These are phyloP conservation scores for Argentina anserina DNA, from an alignment of 306 rosid species.

Conservation along the genomic window DNA sequence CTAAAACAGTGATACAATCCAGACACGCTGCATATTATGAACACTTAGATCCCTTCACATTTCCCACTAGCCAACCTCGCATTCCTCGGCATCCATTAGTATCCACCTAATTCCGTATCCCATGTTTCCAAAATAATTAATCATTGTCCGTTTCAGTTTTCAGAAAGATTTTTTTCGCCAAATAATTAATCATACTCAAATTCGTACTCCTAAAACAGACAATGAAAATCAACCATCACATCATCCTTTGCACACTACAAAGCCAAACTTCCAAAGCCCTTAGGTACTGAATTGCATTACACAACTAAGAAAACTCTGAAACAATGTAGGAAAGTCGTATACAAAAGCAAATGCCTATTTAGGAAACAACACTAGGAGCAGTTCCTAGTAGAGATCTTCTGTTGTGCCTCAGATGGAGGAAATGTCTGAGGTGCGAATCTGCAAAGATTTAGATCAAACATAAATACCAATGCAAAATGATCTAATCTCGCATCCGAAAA, in stretches of 20 bases:
- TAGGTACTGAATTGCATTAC: neutral
- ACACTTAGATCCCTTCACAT: neutral
- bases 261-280: neutral
- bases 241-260: neutral
- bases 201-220: neutral
- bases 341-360: neutral
- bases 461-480: conserved; percentile 10
- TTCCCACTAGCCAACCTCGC: neutral
- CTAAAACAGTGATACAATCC: neutral
- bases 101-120: no score
- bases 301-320: neutral
- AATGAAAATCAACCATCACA: neutral
- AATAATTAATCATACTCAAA: neutral
- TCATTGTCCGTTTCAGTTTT: no score
- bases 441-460: conserved; percentile 19
- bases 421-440: conserved; percentile 85
- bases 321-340: neutral
- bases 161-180: neutral
- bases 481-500: neutral
- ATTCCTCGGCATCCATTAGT: no score
- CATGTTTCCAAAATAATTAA: no score
- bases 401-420: conserved; percentile 80
- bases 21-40: neutral
- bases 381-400: conserved; percentile 75
- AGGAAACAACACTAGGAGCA: conserved; percentile 54